Base-by-base conservation (phyloP, 2,329 filamentous ascomycete species). In the Aaosphaeria arxii region DNA sequence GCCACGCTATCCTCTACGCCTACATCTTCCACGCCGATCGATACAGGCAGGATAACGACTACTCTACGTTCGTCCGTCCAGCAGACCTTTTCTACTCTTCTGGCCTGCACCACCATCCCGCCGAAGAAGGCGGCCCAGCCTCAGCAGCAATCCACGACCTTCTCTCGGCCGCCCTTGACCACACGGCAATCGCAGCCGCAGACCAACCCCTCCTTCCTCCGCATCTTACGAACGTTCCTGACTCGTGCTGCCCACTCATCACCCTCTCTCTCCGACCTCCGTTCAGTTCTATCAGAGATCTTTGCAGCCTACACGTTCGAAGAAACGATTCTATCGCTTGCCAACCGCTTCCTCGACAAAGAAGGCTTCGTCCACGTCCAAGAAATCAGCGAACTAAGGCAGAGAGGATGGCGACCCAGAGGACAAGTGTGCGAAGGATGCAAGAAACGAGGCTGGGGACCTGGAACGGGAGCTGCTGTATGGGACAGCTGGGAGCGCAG, bases 271-370 rank as follows among this genome's bases (percentile, higher is more conserved):
- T 86, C 89, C 1, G 91, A 97, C 64, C 79, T 99, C 3, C 87
- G 94, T 40, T 82, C 83, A 5, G 91, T 97, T 1, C 80, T 99
- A 2, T 78, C 84, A 1, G 94, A 91, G 9, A 92, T 99, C 47
- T 97, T 99, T 72, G 85, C 92, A 0, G 92, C 94, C 0, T 99
- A 99, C 66, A 87, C 91, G 0, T 96, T 97, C 66, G 94, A 99
- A 69, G 89, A 92, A 67, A 91, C 88, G 0, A 88, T 99, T 11
- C 79, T 99, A 17, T 79, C 82, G 1, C 81, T 99, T 3, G 90
- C 94, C 1, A 95, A 92, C 66, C 81, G 87, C 4, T 84, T 99
- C 47, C 78, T 99, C 0, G 91, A 95, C 53, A 86, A 90, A 57
- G 94, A 94, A 61, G 78, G 96, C 5, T 99, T 97, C 61, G 82